A percentile compares a stretch with the other conserved stretches of the same genome.
Evolutionary conservation across 1,139 yeast genomes (phyloP).

Genomic region (Taphrina populina): DNA sequence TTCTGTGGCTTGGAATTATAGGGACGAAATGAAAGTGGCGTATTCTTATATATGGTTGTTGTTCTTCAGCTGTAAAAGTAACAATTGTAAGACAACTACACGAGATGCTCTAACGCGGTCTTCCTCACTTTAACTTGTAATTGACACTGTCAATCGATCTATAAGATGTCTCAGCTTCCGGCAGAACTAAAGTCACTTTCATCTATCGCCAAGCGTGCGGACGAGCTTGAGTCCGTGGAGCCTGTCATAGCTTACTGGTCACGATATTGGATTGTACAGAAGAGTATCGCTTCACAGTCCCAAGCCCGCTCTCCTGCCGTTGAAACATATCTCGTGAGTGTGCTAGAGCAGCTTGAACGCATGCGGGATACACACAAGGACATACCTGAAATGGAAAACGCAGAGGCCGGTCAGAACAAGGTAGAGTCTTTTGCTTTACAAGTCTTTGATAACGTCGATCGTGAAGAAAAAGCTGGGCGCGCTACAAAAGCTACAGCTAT

Average conservation of each 20-base stretch:
- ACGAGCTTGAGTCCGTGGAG: slow-evolving; percentile 53
- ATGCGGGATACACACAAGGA: slow-evolving; percentile 43
- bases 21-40: no score
- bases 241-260: slow-evolving; percentile 62
- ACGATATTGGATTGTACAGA: slow-evolving; percentile 41
- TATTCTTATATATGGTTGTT: no score
- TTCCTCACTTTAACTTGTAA: no score
- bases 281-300: slow-evolving; percentile 3
- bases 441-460: slow-evolving; percentile 58
- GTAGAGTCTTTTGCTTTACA: slow-evolving; percentile 62
- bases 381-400: slow-evolving; percentile 56
- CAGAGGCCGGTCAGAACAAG: slow-evolving; percentile 57
- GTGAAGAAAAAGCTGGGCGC: slow-evolving; percentile 48
- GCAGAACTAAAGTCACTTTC: slow-evolving; percentile 46
- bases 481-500: slow-evolving; percentile 47
- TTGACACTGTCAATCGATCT: not conserved
- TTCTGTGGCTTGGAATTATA: no score
- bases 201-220: slow-evolving; percentile 53
- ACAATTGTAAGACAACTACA: not conserved
- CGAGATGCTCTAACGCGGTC: no score
- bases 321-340: slow-evolving; percentile 12
- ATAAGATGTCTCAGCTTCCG: slow-evolving; percentile 37
- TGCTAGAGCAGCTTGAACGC: slow-evolving; percentile 30
- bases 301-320: slow-evolving; percentile 8
- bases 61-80: no score